phyloP scores from a whole-genome alignment of 192 early-diverging fungal genomes.

The Coemansia guatemalensis region DNA sequence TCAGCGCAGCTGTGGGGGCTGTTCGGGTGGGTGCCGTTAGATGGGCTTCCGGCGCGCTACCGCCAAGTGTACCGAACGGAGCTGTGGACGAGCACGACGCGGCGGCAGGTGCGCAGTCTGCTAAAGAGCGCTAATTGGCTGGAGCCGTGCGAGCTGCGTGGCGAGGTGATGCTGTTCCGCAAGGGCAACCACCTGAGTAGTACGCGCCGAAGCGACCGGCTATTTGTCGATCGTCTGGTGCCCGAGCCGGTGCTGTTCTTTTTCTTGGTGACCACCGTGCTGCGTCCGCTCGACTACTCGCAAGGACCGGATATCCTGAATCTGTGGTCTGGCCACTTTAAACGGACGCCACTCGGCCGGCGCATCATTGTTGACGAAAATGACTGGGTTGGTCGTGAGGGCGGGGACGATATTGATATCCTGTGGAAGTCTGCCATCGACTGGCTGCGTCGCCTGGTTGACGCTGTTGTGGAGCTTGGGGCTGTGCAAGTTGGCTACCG shows the following conservation, averaged over 20 bases:
- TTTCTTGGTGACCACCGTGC: slow-evolving; percentile 34
- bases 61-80: not conserved
- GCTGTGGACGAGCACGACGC: slow-evolving; percentile 17
- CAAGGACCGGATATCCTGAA: slow-evolving; percentile 17
- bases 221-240: slow-evolving; percentile 15
- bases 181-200: slow-evolving; percentile 24
- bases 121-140: slow-evolving; percentile 7
- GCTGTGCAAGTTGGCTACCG: slow-evolving; percentile 17
- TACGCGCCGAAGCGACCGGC: not conserved
- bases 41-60: slow-evolving; percentile 18
- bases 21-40: slow-evolving; percentile 35
- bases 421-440: slow-evolving; percentile 31
- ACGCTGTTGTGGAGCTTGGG: slow-evolving; percentile 1
- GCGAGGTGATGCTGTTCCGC: slow-evolving; percentile 18
- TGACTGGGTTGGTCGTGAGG: slow-evolving; percentile 1
- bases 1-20: slow-evolving; percentile 28
- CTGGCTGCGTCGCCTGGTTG: slow-evolving; percentile 29
- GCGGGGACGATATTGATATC: slow-evolving; percentile 10
- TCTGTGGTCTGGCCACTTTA: slow-evolving; percentile 30
- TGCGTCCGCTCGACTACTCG: slow-evolving; percentile 10
- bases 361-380: slow-evolving; percentile 1
- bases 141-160: slow-evolving; percentile 12
- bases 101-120: slow-evolving; percentile 6
- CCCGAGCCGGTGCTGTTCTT: slow-evolving; percentile 31
- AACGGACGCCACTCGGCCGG: slow-evolving; percentile 6